Conservation (phyloP, 1,284 basidiomycete species). For the Trichosporon ovoides region DNA sequence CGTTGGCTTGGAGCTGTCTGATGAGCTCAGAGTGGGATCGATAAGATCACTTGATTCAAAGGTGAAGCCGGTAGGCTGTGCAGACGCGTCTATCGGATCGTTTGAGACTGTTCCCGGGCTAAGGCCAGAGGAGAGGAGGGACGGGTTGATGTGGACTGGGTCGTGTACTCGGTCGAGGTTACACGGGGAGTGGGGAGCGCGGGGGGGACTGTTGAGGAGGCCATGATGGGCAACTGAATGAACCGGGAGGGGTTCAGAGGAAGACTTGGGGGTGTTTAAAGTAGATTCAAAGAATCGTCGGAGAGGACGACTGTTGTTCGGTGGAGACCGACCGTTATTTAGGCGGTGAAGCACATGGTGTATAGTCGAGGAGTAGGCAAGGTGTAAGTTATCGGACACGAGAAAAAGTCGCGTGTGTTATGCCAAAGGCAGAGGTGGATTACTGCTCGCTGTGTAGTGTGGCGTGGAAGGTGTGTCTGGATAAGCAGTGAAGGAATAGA, state of each 20-base stretch:
- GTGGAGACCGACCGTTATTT: constrained; percentile 1
- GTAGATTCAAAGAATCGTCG: constrained; percentile 16
- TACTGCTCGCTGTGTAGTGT: constrained; percentile 6
- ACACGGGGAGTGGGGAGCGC: constrained; percentile 3
- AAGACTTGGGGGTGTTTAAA: constrained; percentile 9
- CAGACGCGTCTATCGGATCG: constrained; percentile 8
- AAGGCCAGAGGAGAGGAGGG: constrained; percentile 13
- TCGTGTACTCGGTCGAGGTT: constrained; percentile 7
- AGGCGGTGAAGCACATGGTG: constrained; percentile 19
- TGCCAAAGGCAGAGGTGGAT: constrained; percentile 14
- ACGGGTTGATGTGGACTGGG: constrained; percentile 7
- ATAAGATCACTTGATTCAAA: constrained; percentile 6
- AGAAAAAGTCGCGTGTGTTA: neutral
- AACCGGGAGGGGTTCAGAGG: constrained; percentile 19
- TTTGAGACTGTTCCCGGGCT: constrained; percentile 6
- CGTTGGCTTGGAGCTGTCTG: constrained; percentile 6
- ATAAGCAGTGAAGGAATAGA: neutral
- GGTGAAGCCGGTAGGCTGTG: constrained; percentile 12
- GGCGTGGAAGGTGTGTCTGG: neutral
- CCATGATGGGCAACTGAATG: constrained; percentile 24
- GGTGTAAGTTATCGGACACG: constrained; percentile 20
- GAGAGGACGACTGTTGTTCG: constrained; percentile 16
- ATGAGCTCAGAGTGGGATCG: neutral
- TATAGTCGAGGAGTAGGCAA: constrained; percentile 15
- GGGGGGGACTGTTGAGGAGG: constrained; percentile 14